phyloP scores from a whole-genome alignment of 257 asterid species.

The Vinca minor region DNA sequence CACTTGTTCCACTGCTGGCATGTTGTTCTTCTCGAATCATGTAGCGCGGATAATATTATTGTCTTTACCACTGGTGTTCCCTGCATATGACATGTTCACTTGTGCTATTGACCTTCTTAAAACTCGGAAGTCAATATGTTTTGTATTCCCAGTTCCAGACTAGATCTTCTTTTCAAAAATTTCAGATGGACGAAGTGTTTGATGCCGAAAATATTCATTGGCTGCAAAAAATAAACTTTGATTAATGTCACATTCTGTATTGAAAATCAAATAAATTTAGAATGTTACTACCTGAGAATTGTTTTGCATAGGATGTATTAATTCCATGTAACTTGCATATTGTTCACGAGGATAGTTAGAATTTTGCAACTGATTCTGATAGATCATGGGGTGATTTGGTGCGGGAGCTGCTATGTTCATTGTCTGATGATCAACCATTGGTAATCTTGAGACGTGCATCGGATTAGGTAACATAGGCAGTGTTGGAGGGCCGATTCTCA shows the following conservation, averaged over 20 bases:
- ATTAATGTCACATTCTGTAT: neutral
- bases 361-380: conserved; percentile 42
- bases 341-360: conserved; percentile 41
- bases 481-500: conserved; percentile 45
- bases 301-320: conserved; percentile 40
- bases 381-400: conserved; percentile 31
- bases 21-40: too few relatives aligned
- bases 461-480: conserved; percentile 44
- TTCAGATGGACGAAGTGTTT: too few relatives aligned
- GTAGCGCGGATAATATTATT: too few relatives aligned
- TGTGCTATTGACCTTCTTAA: too few relatives aligned
- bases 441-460: conserved; percentile 44
- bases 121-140: too few relatives aligned
- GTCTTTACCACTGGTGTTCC: too few relatives aligned
- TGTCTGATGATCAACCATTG: conserved; percentile 39
- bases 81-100: too few relatives aligned
- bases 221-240: conserved; percentile 14
- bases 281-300: conserved; percentile 40
- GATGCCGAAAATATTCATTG: conserved; percentile 40
- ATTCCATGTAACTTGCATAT: conserved; percentile 49
- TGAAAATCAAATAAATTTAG: neutral
- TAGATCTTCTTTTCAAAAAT: too few relatives aligned
- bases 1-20: too few relatives aligned
- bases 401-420: conserved; percentile 21
- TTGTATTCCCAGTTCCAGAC: too few relatives aligned